phyloP scores from a whole-genome alignment of 495 filamentous ascomycete genomes.

The Penicillium paxilli region DNA sequence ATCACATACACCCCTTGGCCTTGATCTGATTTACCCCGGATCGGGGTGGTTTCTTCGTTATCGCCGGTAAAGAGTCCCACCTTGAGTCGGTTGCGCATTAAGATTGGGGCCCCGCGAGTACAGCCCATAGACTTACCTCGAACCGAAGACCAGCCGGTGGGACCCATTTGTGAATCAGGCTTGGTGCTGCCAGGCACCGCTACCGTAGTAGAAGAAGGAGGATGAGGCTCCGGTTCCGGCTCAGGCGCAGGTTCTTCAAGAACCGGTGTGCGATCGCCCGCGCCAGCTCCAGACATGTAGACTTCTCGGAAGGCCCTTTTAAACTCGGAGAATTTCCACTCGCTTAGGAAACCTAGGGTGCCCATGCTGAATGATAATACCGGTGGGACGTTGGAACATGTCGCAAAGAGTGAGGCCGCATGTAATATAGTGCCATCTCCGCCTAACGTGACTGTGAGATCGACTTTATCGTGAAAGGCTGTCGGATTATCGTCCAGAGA shows the following conservation, averaged over 20 bases:
- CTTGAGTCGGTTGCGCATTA: conserved; percentile 82
- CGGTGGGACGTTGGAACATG: conserved; percentile 78
- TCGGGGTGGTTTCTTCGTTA: conserved; percentile 43
- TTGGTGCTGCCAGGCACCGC: background rate
- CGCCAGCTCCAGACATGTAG: conserved; percentile 83
- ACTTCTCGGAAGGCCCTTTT: conserved; percentile 89
- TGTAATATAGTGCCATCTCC: conserved; percentile 95
- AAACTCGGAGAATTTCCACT: conserved; percentile 93
- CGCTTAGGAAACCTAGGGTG: conserved; percentile 88
- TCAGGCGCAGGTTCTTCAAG: conserved; percentile 22
- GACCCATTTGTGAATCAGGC: conserved; percentile 25
- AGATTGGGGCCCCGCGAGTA: conserved; percentile 68
- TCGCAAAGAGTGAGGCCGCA: conserved; percentile 86
- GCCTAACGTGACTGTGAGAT: conserved; percentile 84
- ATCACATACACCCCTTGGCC: conserved; percentile 73
- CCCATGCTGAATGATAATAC: conserved; percentile 98
- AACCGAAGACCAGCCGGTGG: conserved; percentile 68
- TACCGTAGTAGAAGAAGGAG: background rate
- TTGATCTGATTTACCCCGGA: conserved; percentile 42
- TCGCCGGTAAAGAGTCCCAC: conserved; percentile 73
- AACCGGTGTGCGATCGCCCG: conserved; percentile 43
- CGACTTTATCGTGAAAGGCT: conserved; percentile 65
- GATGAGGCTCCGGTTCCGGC: background rate
- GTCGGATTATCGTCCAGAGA: conserved; percentile 35
- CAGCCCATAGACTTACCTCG: conserved; percentile 81